Evolutionary conservation across 2,329 filamentous ascomycete genomes (phyloP).

Genomic region (Pestalotiopsis sp.): DNA sequence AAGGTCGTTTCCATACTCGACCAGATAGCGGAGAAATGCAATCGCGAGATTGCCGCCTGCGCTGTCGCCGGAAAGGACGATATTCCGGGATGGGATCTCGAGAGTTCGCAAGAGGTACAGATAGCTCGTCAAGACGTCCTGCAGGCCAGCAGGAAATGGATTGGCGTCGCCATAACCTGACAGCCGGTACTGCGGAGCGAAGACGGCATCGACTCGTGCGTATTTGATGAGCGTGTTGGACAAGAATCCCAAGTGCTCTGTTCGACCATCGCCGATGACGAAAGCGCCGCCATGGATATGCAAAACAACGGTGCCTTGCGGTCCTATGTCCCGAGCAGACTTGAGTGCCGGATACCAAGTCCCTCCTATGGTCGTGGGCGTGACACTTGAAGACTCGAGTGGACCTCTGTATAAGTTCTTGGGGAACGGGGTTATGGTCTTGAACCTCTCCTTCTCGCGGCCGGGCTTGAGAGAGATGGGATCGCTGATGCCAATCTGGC

Average conservation of each 20-base stretch:
- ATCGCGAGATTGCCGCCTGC: conserved; percentile 47
- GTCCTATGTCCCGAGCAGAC: not conserved
- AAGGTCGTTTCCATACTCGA: conserved; percentile 36
- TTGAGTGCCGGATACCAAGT: conserved; percentile 29
- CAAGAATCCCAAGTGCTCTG: conserved; percentile 8
- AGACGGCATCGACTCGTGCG: conserved; percentile 36
- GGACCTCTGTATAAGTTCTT: conserved; percentile 25
- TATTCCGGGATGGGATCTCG: conserved; percentile 36
- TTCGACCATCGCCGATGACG: conserved; percentile 25
- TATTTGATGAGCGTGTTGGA: conserved; percentile 23
- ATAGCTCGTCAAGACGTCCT: conserved; percentile 46
- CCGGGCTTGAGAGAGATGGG: conserved; percentile 15
- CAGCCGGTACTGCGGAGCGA: conserved; percentile 49
- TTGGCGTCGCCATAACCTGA: conserved; percentile 35
- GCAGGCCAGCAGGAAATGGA: conserved; percentile 49
- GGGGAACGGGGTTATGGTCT: conserved; percentile 19
- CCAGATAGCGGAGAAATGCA: conserved; percentile 45
- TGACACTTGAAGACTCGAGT: conserved; percentile 18
- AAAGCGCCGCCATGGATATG: conserved; percentile 32
- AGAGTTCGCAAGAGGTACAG: conserved; percentile 42
- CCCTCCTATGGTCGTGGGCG: conserved; percentile 29
- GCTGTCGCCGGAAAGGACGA: conserved; percentile 47
- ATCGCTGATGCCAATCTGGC: conserved; percentile 16
- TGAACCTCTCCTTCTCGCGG: conserved; percentile 15
- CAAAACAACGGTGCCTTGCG: conserved; percentile 20